A percentile compares a stretch with the other conserved stretches of the same genome.
Evolutionary conservation across 306 rosid genomes (phyloP).

Genomic region (Casuarina equisetifolia): DNA sequence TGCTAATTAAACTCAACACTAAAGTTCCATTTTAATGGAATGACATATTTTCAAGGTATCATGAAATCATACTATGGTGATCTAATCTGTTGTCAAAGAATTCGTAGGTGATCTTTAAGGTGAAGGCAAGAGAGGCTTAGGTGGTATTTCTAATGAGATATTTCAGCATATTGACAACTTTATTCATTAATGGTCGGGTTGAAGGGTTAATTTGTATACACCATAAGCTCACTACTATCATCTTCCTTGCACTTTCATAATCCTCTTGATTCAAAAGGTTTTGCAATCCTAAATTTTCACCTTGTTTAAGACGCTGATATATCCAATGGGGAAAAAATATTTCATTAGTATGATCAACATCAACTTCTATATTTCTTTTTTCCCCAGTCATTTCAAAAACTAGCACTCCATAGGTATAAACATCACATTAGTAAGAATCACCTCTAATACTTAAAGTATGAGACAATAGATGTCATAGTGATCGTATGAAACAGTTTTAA

Average conservation of each 20-base stretch:
- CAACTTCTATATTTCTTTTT: neutral
- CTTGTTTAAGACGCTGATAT: neutral
- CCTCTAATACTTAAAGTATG: slow-evolving; percentile 14
- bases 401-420: slow-evolving; percentile 45
- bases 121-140: neutral
- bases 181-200: neutral
- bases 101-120: neutral
- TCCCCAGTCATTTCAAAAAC: slow-evolving; percentile 18
- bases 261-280: neutral
- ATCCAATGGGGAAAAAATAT: neutral
- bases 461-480: too few relatives aligned
- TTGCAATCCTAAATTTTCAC: neutral
- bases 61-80: too few relatives aligned
- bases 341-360: neutral
- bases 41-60: neutral
- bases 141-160: neutral
- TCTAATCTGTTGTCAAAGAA: neutral
- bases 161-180: neutral
- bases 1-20: too few relatives aligned
- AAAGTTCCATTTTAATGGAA: neutral
- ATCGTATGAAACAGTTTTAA: too few relatives aligned
- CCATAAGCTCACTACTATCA: neutral
- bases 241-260: neutral
- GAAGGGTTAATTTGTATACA: neutral
- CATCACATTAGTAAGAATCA: slow-evolving; percentile 44